These are phyloP conservation scores for Cladobotryum protrusum DNA, from an alignment of 2,329 filamentous ascomycete genomes.

Conservation along the genomic window DNA sequence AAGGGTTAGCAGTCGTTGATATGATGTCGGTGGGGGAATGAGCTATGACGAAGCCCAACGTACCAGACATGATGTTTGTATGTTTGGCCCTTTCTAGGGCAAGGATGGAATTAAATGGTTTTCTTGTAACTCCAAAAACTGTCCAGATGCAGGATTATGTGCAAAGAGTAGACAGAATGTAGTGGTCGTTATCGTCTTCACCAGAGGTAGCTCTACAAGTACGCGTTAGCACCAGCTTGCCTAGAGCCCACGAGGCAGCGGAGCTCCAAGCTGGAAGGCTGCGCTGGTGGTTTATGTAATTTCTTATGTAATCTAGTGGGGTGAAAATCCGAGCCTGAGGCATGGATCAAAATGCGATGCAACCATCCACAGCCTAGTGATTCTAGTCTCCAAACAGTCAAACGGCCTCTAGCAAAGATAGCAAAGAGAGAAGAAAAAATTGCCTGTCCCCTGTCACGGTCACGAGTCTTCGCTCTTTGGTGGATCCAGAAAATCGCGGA, in stretches of 20 bases:
- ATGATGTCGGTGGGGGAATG: constrained; percentile 9
- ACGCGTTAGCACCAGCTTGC: constrained; percentile 46
- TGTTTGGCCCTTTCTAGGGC: constrained; percentile 16
- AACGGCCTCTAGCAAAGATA: no score
- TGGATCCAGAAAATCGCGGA: constrained; percentile 9
- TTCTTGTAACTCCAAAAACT: constrained; percentile 2
- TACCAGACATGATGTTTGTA: constrained; percentile 47
- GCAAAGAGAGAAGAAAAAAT: no score
- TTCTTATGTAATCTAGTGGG: background rate
- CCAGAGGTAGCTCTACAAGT: constrained; percentile 18
- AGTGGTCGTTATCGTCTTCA: constrained; percentile 4
- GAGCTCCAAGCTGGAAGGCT: constrained; percentile 24
- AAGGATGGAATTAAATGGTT: background rate
- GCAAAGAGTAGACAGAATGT: constrained; percentile 1
- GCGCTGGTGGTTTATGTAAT: constrained; percentile 24
- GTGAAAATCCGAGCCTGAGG: constrained; percentile 24
- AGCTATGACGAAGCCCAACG: constrained; percentile 20
- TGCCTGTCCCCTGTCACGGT: background rate
- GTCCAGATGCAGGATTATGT: background rate
- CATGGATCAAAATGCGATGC: constrained; percentile 5
- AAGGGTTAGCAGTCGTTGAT: constrained; percentile 22
- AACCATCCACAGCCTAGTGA: no score
- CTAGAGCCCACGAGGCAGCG: constrained; percentile 32
- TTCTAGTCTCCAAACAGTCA: constrained; percentile 3
- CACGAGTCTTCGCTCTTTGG: background rate